Percentiles rank a stretch among this genome's conserved stretches.
phyloP scores from a whole-genome alignment of 768 basidiomycete species.

The Melanogaster broomeanus region DNA sequence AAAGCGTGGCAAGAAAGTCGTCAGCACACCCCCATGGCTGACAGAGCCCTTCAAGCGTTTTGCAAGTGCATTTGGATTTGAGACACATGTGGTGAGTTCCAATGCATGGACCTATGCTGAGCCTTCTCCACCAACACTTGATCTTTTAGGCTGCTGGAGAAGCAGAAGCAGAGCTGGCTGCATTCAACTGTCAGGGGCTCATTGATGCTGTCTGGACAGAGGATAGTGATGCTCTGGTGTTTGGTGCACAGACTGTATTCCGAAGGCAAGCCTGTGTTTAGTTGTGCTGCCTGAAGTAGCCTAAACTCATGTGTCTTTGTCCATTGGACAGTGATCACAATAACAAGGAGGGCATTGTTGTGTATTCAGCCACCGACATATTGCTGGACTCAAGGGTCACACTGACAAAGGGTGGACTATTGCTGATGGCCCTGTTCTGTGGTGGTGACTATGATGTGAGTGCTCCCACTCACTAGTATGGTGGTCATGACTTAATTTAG shows the following conservation, averaged over 20 bases:
- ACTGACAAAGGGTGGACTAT: neutral
- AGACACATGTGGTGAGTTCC: constrained; percentile 26
- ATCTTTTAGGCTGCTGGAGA: constrained; percentile 3
- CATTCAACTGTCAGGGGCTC: neutral
- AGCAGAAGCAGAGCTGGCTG: constrained; percentile 2
- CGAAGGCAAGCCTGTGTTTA: neutral
- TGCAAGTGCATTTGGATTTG: constrained; percentile 43
- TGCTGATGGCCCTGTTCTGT: constrained; percentile 1
- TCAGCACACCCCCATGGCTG: constrained; percentile 32
- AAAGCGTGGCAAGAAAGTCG: constrained; percentile 40
- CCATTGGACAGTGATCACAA: neutral
- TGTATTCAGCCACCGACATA: neutral
- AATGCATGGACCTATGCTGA: too few relatives aligned
- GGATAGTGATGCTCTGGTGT: constrained; percentile 2
- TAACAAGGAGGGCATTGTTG: neutral
- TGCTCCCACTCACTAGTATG: neutral
- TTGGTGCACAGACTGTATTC: constrained; percentile 2
- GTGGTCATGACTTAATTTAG: neutral
- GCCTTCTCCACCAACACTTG: too few relatives aligned
- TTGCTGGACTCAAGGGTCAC: neutral
- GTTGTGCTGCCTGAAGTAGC: too few relatives aligned
- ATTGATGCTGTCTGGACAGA: neutral
- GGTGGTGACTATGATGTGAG: constrained; percentile 4
- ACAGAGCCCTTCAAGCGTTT: constrained; percentile 29
- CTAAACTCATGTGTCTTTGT: neutral